Percentiles rank a stretch among this genome's conserved stretches.
Conservation (phyloP, 2,329 filamentous ascomycete species). For the Westerdykella sp. region DNA sequence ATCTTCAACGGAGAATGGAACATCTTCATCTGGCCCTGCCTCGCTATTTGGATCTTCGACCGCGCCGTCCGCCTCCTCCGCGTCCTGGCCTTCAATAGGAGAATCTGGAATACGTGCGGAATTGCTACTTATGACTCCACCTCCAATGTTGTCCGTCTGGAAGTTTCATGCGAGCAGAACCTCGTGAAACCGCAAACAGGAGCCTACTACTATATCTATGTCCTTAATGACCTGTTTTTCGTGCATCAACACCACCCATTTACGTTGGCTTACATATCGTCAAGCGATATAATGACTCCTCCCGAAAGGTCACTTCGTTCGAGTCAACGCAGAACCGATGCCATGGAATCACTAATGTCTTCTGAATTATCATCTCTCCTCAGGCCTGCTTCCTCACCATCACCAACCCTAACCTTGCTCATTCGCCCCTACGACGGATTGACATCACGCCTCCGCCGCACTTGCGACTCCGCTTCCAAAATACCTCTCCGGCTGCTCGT, state of each 20-base stretch:
- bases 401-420: constrained; percentile 39
- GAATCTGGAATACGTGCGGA: constrained; percentile 32
- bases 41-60: constrained; percentile 47
- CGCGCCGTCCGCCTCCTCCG: constrained; percentile 43
- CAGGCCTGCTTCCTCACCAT: not conserved
- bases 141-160: constrained; percentile 45
- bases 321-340: too few relatives aligned
- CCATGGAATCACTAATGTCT: constrained; percentile 5
- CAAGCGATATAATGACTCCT: constrained; percentile 1
- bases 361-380: constrained; percentile 29
- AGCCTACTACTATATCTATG: constrained; percentile 48
- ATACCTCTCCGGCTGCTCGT: constrained; percentile 38
- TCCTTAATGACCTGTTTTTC: constrained; percentile 41
- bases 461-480: constrained; percentile 20
- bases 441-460: constrained; percentile 41
- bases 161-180: constrained; percentile 36
- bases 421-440: constrained; percentile 49
- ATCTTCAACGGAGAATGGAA: constrained; percentile 49
- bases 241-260: constrained; percentile 48
- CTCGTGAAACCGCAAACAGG: constrained; percentile 38
- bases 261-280: constrained; percentile 19
- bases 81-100: constrained; percentile 41
- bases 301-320: not conserved
- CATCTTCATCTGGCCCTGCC: constrained; percentile 46
- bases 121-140: constrained; percentile 40